These are phyloP conservation scores for Acacia confusa DNA, from an alignment of 306 rosid genomes.

Conservation along the genomic window DNA sequence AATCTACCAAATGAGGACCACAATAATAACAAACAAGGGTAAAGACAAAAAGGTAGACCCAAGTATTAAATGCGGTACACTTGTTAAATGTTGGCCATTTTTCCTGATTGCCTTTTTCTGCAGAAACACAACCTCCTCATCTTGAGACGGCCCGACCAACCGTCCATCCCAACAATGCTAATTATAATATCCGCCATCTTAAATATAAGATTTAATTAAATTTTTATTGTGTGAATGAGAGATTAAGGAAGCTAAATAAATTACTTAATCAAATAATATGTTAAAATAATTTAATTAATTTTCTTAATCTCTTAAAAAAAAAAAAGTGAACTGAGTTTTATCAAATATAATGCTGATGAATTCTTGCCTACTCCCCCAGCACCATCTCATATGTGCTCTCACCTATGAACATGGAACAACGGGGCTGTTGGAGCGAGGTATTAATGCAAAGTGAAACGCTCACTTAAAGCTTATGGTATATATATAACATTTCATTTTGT, in stretches of 20 bases:
- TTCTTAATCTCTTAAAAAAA: too few species aligned
- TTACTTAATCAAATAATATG: too few species aligned
- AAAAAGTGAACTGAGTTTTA: too few species aligned
- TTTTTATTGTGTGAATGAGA: too few species aligned
- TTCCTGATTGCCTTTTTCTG: background rate
- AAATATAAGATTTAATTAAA: too few species aligned
- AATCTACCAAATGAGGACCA: background rate
- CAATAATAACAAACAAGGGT: background rate
- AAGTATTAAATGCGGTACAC: background rate
- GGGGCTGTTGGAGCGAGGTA: background rate
- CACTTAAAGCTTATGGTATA: background rate
- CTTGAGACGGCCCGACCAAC: slow-evolving; percentile 14
- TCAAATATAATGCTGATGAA: too few species aligned
- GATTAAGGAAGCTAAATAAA: too few species aligned
- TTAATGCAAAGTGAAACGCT: background rate
- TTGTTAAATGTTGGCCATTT: background rate
- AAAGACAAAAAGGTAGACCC: background rate
- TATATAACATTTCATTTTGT: too few species aligned
- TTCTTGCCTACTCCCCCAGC: background rate
- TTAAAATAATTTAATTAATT: too few species aligned
- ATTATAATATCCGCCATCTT: too few species aligned
- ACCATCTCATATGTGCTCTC: background rate
- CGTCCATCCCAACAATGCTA: background rate
- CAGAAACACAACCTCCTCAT: background rate
- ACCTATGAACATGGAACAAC: background rate